Base-by-base conservation (phyloP, 768 basidiomycete genomes). In the Lepiota venenata region DNA sequence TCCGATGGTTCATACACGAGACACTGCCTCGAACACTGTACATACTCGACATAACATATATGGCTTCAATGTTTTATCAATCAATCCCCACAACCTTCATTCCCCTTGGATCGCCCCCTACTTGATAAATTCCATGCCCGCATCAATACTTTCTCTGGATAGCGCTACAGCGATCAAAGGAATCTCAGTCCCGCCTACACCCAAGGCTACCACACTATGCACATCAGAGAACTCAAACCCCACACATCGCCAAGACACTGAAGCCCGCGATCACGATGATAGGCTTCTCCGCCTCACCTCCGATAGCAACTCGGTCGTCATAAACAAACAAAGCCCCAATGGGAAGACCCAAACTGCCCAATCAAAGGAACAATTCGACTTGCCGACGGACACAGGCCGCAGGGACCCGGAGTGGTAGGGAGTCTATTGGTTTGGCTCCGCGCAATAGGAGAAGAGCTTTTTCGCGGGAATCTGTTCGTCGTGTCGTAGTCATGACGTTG, bases 401-500 rank as follows among this genome's bases (percentile, higher is more conserved):
- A 32, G 6, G 32, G 8, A 11, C 32, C 32, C 6, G 32, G 10
- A 32, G 32, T 32, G 8, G 2, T 32, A 7, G 8, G 32, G 32
- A 4, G 32, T 11, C 32, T 11, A 32, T 8, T 3, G 32, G 8
- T 4, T 32, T 8, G 32, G 32, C 10, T 9, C 10, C 32, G 10
- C 32, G 32, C 32, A 32, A 32, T 32, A 3, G 8, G 10, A 11
- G 32, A 9, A 32, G 32, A 32, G 10, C 32, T 9, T 8, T 8
- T 32, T 32, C 32, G 32, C 8, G 6, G 32, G 32, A 9, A 11
- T 3, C 32, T 12, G 32, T 47, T 14, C 37, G 22, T 18, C 32
- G 56, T 15, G 47, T 47, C 32, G 60, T 61, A 12, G 40, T 47
- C 21, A 27, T 47, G 9, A 58, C 81, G 59, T 44, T 78, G 4